Evolutionary conservation across 805 yeast species (phyloP), one percentile per base, ranked within the genome.

Genomic region (Wickerhamiella occidentalis): DNA sequence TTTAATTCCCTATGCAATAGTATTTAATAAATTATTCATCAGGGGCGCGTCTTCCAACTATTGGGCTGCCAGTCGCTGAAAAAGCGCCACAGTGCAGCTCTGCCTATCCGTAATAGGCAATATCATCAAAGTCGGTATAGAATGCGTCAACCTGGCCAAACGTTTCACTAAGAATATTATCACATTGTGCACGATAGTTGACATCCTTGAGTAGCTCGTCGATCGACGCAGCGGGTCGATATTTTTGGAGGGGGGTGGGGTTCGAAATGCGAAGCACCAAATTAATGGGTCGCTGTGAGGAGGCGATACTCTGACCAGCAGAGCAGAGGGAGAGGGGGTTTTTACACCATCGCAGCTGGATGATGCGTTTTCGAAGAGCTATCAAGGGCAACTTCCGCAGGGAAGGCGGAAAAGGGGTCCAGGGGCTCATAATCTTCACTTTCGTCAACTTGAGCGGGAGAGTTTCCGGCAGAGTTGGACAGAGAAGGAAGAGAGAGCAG

Each of bases 201-300:
- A 54, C 54, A 25, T 49, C 53, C 33, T 50, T 57, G 37, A 55
- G 47, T 52, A 57, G 55, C 53, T 56, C 62, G 54, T 58, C 62
- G 45, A 58, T 57, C 54, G 62, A 58, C 62, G 62, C 62, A 55
- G 62, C 62, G 41, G 62, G 62, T 52, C 62, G 57, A 54, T 21
- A 19, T 6, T 13, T 29, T 12, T 40, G 4, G n/a, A 3, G 12
- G 33, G 29, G 30, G 29, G 47, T 6, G 8, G 6, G 4, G 4
- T 29, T 9, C n/a, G 33, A 11, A n/a, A 13, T 41, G 26, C 45
- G 35, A 41, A 41, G 19, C 35, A 23, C 35, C 35, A 38, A 38
- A 8, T 21, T 9, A 38, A 38, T 15, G 30, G 30, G 30, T 15
- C 19, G 40, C 21, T 30, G 40, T 15, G 41, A 23, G 40, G 46